Base-by-base conservation (phyloP, 129 eudicot genomes). In the Dittrichia graveolens region DNA sequence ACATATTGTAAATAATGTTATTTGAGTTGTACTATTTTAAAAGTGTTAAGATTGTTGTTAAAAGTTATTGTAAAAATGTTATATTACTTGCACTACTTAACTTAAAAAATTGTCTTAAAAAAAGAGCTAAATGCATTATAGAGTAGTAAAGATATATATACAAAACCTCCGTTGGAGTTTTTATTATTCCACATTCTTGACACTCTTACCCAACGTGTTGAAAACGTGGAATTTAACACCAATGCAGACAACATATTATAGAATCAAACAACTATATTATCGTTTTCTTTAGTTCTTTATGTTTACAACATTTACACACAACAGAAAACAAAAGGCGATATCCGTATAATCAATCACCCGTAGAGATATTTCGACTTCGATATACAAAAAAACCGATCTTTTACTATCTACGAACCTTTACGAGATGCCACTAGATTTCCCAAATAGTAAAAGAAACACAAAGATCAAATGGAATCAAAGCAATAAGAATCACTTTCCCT, bases 291-390 rank as follows among this genome's bases (percentile, higher is more conserved):
- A 18, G 62, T 18, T 56, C 40, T 61, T 44, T 49, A 40, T 42
- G 31, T 19, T 77, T 6, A 76, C 69, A 67, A 13, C 75, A 57
- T 76, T 57, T 67, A 67, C 38, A 66, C 74, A 46, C 5, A 16
- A 67, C 55, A 46, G 7, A 16, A 67, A 65, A 65, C 5, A 0
- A 19, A 65, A 65, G 44, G 47, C 68, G 50, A 52, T 15, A 37
- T 69, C 50, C 5, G 16, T 19, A 15, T 5, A 18, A 3, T 55
- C 63, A 19, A 40, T 24, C 31, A 24, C 31, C 31, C 31, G 31
- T 24, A 24, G 31, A 18, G 71, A 50, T 50, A 50, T 49, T 74
- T 35, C 64, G 37, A 74, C 78, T 50, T 63, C 52, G 42, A 63
- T 61, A 24, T 39, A 61, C 68, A 63, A 63, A 61, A 61, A 62